Evolutionary conservation across 306 rosid genomes (phyloP).

Genomic region (Vicia villosa): DNA sequence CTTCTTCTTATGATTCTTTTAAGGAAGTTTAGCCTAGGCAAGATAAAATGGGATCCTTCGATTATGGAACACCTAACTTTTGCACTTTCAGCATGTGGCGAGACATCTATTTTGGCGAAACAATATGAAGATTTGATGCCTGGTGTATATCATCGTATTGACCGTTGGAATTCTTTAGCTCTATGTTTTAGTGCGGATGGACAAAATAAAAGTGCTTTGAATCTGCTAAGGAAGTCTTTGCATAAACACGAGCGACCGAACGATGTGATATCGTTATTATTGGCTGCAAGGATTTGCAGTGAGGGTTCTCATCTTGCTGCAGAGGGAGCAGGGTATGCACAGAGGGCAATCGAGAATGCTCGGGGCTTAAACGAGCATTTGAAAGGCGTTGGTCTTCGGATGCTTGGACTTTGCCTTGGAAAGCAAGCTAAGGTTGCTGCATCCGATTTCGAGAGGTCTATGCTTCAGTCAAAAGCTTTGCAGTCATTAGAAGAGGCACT

Average conservation of each 20-base stretch:
- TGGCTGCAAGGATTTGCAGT: conserved; percentile 86
- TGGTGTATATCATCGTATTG: conserved; percentile 83
- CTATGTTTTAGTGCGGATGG: conserved; percentile 78
- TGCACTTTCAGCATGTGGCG: conserved; percentile 85
- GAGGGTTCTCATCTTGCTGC: conserved; percentile 73
- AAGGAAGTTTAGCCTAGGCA: conserved; percentile 67
- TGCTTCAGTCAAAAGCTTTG: conserved; percentile 41
- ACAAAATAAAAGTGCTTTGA: conserved; percentile 64
- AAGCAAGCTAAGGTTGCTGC: conserved; percentile 71
- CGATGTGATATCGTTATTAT: conserved; percentile 66
- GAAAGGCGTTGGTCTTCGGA: conserved; percentile 68
- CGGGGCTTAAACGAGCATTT: conserved; percentile 64
- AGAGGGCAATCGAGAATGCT: conserved; percentile 56
- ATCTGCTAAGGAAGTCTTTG: conserved; percentile 73
- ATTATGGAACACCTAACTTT: conserved; percentile 83
- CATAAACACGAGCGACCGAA: conserved; percentile 82
- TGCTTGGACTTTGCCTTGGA: conserved; percentile 83
- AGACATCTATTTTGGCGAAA: conserved; percentile 73
- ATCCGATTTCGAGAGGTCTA: conserved; percentile 44
- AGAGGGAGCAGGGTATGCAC: conserved; percentile 83
- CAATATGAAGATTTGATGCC: conserved; percentile 86
- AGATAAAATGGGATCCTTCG: conserved; percentile 82
- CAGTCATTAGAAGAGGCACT: conserved; percentile 38
- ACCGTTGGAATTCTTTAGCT: conserved; percentile 88
- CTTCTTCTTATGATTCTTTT: conserved; percentile 86